Base-by-base conservation (phyloP, 2,329 filamentous ascomycete species). In the Fusarium pseudocircinatum region DNA sequence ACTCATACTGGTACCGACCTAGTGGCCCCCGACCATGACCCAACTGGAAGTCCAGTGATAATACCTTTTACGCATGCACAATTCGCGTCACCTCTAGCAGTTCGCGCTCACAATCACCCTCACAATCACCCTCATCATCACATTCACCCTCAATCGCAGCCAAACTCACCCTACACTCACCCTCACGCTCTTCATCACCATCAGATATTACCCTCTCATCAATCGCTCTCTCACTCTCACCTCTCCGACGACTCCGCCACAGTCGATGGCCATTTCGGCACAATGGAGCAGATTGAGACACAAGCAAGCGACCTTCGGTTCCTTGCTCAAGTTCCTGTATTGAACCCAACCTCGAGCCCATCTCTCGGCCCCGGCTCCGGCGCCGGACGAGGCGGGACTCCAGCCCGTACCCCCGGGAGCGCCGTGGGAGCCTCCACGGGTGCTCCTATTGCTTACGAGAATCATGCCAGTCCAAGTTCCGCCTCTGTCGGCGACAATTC, bases 251-350 rank as follows among this genome's bases (percentile, higher is more conserved):
- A 60, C 56, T 36, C 60, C 40, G 39, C 59, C 58, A 62, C 69
- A 40, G 66, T 63, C 37, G 59, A 73, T 75, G 74, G 74, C 65
- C 68, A 72, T 46, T 78, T 78, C 49, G 63, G 67, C 69, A 72
- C 65, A 62, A 89, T 89, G 87, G 86, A 89, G 78, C 86, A 86
- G 78, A 85, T 88, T 74, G 85, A 88, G 77, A 84, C 83, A 64
- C 87, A 88, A 81, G 86, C 84, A 70, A 86, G 84, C 79, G 87
- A 88, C 81, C 80, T 89, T 81, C 85, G 85, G 76, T 87, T 85
- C 76, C 81, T 88, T 75, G 81, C 84, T 37, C 82, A 85, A 78
- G 81, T 82, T 61, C 79, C 80, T 64, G 78, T 81, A 46, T 42
- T 77, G 50, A 75, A 67, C 76, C 61, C 73, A 24, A 42, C 53